phyloP scores from a whole-genome alignment of 1,139 yeast genomes.

The Taphrina populina region DNA sequence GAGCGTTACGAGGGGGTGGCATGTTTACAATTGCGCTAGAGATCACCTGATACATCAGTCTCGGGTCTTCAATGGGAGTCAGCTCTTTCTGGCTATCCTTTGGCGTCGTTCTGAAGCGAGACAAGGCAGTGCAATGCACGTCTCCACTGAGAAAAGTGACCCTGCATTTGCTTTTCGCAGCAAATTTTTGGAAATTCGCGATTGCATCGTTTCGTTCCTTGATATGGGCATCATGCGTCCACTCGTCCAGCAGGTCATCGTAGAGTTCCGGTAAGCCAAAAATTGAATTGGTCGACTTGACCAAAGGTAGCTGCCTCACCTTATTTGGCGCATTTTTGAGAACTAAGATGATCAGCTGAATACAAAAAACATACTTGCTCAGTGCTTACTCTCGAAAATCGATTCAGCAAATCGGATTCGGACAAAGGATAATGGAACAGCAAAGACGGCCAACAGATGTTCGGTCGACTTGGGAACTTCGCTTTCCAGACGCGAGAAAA shows the following conservation, averaged over 20 bases:
- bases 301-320: slow-evolving; percentile 53
- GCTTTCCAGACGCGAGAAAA: slow-evolving; percentile 59
- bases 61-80: slow-evolving; percentile 42
- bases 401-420: slow-evolving; percentile 26
- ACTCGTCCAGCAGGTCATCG: slow-evolving; percentile 92
- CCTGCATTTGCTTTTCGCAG: slow-evolving; percentile 63
- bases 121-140: slow-evolving; percentile 83
- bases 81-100: background rate
- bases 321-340: slow-evolving; percentile 38
- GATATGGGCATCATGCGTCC: slow-evolving; percentile 89
- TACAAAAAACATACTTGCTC: too few species aligned
- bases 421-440: slow-evolving; percentile 30
- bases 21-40: slow-evolving; percentile 88
- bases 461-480: slow-evolving; percentile 14
- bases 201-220: slow-evolving; percentile 68
- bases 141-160: slow-evolving; percentile 87
- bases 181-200: slow-evolving; percentile 59
- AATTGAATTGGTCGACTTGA: slow-evolving; percentile 56
- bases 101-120: slow-evolving; percentile 61
- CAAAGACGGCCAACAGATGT: slow-evolving; percentile 31
- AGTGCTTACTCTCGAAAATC: slow-evolving; percentile 8
- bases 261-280: slow-evolving; percentile 86
- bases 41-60: slow-evolving; percentile 77
- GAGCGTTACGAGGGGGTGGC: slow-evolving; percentile 90
- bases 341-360: background rate